These are phyloP conservation scores for Trichophyton schoenleinii DNA, from an alignment of 2,329 filamentous ascomycete species.

Conservation along the genomic window DNA sequence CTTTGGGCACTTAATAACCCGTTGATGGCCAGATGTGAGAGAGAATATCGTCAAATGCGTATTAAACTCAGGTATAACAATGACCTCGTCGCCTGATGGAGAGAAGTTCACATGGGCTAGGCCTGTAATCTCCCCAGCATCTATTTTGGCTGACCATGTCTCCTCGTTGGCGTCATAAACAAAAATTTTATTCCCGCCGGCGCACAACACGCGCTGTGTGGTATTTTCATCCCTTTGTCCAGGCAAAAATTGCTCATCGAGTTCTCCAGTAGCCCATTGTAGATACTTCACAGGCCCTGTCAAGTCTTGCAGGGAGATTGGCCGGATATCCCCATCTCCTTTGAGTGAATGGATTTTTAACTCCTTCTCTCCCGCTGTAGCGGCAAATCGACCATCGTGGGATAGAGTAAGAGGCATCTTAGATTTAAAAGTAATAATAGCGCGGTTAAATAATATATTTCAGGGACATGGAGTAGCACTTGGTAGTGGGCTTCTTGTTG, in stretches of 20 bases:
- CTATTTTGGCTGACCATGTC: conserved; percentile 29
- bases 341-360: background rate
- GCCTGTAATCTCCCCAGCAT: conserved; percentile 26
- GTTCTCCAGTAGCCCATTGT: conserved; percentile 7
- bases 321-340: conserved; percentile 5
- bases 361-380: background rate
- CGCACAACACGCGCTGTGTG: conserved; percentile 22
- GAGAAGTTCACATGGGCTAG: conserved; percentile 28
- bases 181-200: conserved; percentile 24
- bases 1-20: conserved; percentile 31
- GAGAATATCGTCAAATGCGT: conserved; percentile 28
- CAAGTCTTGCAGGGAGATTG: conserved; percentile 7
- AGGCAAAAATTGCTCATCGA: background rate
- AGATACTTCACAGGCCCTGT: conserved; percentile 6
- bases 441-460: too few species aligned
- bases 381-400: conserved; percentile 7
- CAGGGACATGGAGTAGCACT: too few species aligned
- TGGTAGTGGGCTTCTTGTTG: too few species aligned
- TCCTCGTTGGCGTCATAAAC: conserved; percentile 28
- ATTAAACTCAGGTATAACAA: conserved; percentile 30
- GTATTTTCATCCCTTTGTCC: background rate
- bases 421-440: too few species aligned
- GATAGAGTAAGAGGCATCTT: conserved; percentile 6
- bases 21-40: conserved; percentile 24
- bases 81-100: conserved; percentile 24